Evolutionary conservation across 163 green algal genomes (phyloP).

Genomic region (Chlamydomonas reinhardtii): DNA sequence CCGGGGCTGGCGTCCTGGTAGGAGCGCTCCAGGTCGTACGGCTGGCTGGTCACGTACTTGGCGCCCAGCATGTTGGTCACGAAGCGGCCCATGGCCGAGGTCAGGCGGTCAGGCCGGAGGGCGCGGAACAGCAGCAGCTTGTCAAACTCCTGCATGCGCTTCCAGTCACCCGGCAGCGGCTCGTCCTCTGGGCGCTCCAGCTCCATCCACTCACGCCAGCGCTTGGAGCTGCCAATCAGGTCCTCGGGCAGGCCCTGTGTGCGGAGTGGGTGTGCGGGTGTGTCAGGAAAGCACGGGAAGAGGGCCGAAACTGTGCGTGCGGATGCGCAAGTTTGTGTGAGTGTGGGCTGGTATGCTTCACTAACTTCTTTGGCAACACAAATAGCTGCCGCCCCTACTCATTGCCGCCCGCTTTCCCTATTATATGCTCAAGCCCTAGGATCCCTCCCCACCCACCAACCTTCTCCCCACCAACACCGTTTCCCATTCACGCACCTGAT

Average conservation of each 20-base stretch:
- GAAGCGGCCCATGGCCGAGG: slow-evolving; percentile 86
- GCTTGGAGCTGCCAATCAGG: slow-evolving; percentile 85
- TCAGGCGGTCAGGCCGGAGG: slow-evolving; percentile 90
- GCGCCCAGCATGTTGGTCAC: slow-evolving; percentile 79
- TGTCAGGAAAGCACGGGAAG: too few species aligned
- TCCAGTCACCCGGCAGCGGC: slow-evolving; percentile 94
- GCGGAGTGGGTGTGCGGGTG: too few species aligned
- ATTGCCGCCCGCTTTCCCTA: too few species aligned
- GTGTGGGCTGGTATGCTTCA: too few species aligned
- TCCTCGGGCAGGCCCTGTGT: slow-evolving; percentile 84
- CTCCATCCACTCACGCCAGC: slow-evolving; percentile 95
- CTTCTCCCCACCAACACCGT: too few species aligned
- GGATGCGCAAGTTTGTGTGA: too few species aligned
- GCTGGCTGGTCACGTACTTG: slow-evolving; percentile 81
- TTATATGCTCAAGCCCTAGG: too few species aligned
- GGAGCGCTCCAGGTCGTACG: slow-evolving; percentile 86
- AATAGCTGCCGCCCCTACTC: too few species aligned
- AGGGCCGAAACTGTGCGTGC: too few species aligned
- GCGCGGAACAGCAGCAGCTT: slow-evolving; percentile 86
- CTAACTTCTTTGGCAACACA: too few species aligned
- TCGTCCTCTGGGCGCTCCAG: slow-evolving; percentile 92
- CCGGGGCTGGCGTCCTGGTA: slow-evolving; percentile 74
- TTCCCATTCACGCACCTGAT: slow-evolving; percentile 44
- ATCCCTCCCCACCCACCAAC: too few species aligned
- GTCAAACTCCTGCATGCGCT: slow-evolving; percentile 91